Conservation (phyloP, 441 rosid genomes). For the Hypseocharis bilobata region DNA sequence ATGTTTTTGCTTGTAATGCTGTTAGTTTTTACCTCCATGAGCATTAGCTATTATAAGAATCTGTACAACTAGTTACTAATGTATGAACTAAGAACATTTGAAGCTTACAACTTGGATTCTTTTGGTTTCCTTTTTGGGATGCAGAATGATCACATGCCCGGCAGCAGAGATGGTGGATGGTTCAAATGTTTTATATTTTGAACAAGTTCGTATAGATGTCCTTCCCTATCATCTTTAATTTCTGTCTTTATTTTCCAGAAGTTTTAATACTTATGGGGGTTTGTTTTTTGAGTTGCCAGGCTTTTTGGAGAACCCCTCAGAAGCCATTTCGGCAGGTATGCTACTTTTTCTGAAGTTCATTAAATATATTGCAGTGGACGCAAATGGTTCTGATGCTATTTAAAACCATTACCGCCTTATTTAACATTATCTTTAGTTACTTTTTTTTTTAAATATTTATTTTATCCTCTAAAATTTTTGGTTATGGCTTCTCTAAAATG, state of each 20-base stretch:
- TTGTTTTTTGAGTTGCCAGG: constrained; percentile 30
- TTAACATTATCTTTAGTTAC: too few species aligned
- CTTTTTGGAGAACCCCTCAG: constrained; percentile 87
- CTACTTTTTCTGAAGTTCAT: background rate
- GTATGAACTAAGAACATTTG: background rate
- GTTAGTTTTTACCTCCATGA: background rate
- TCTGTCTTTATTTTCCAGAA: background rate
- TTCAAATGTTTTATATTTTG: constrained; percentile 65
- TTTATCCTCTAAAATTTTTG: too few species aligned
- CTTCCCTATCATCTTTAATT: background rate
- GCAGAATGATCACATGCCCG: constrained; percentile 69
- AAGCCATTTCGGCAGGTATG: constrained; percentile 87
- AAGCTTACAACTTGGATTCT: background rate
- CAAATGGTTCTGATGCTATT: too few species aligned
- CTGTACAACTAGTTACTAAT: background rate
- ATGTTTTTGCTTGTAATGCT: background rate
- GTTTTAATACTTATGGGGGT: background rate
- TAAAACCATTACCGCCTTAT: too few species aligned
- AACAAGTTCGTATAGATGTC: constrained; percentile 43
- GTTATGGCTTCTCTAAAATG: background rate
- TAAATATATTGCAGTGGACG: too few species aligned
- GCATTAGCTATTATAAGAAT: background rate
- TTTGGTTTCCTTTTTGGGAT: constrained; percentile 9
- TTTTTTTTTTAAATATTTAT: too few species aligned
- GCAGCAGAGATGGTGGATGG: constrained; percentile 90